Evolutionary conservation across 208 protist genomes (phyloP).

Genomic region (Leishmania amazonensis): DNA sequence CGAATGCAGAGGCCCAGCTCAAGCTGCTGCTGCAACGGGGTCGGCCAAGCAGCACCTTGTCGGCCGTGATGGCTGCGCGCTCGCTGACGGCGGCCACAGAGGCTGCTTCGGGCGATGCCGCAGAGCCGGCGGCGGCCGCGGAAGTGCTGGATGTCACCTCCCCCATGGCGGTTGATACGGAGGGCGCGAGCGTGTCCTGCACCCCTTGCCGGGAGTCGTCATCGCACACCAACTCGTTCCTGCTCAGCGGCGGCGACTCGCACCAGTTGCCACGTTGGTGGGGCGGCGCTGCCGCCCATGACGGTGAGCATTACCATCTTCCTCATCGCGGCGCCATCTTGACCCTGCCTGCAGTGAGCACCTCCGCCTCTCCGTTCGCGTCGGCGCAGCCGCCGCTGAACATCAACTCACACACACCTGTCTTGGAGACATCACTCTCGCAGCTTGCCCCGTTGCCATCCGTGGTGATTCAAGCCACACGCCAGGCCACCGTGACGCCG

Average conservation of each 20-base stretch:
- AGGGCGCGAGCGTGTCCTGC: background rate
- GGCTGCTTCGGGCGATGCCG: background rate
- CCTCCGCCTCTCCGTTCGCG: background rate
- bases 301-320: background rate
- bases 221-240: background rate
- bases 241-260: background rate
- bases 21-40: slow-evolving; percentile 1
- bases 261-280: background rate
- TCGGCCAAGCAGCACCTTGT: background rate
- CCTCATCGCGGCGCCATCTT: background rate
- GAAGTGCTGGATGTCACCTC: background rate
- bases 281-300: background rate
- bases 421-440: slow-evolving; percentile 6
- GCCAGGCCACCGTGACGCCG: background rate
- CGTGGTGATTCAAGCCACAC: background rate
- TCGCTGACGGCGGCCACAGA: background rate
- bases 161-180: background rate
- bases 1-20: background rate
- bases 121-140: background rate
- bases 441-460: background rate
- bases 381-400: background rate
- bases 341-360: background rate
- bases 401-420: background rate
- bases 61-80: background rate
- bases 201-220: background rate